Evolutionary conservation across 495 filamentous ascomycete genomes (phyloP).

Genomic region (Choiromyces venosus): DNA sequence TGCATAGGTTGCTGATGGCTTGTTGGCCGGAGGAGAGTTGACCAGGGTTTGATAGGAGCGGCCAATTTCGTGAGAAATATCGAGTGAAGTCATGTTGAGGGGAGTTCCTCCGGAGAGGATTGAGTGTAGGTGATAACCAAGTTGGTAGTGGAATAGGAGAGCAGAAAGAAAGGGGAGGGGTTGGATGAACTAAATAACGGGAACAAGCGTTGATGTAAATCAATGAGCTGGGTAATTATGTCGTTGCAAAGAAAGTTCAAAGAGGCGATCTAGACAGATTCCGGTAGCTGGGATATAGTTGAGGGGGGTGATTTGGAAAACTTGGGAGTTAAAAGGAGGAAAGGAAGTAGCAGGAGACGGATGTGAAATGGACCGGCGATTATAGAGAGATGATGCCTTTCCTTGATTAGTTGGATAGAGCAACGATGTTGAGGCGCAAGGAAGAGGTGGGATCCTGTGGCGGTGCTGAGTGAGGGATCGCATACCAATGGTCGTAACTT

Average conservation of each 20-base stretch:
- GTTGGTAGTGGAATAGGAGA: conserved; percentile 1
- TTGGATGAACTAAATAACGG: background rate
- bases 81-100: conserved; percentile 75
- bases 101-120: background rate
- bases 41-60: conserved; percentile 88
- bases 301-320: background rate
- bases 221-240: background rate
- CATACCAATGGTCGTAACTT: too few species aligned
- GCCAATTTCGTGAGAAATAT: conserved; percentile 77
- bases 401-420: background rate
- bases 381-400: background rate
- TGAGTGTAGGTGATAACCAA: conserved; percentile 7
- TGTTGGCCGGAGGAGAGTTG: conserved; percentile 62
- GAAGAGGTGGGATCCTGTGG: too few species aligned
- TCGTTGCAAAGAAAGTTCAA: background rate
- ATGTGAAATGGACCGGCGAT: background rate
- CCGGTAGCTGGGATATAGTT: background rate
- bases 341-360: background rate
- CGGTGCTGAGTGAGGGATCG: too few species aligned
- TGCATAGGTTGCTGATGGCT: conserved; percentile 56
- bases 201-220: background rate
- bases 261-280: background rate
- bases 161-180: conserved; percentile 5
- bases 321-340: background rate
- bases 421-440: background rate